Evolutionary conservation across 306 rosid species (phyloP).

Genomic region (Corylus avellana): DNA sequence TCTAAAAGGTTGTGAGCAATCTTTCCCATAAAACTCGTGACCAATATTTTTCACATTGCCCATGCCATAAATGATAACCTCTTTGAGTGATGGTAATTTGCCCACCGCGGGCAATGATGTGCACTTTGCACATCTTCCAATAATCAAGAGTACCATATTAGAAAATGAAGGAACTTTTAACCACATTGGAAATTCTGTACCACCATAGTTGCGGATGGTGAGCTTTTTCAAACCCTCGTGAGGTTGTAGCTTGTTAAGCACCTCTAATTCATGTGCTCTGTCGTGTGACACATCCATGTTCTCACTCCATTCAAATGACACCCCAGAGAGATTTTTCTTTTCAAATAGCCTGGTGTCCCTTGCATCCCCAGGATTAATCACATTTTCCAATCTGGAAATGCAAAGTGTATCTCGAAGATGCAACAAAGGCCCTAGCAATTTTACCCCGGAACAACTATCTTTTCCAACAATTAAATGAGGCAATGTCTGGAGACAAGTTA

Average conservation of each 20-base stretch:
- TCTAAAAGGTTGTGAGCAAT: background rate
- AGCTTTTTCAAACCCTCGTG: background rate
- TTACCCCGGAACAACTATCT: no score
- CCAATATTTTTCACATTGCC: background rate
- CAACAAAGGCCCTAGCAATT: no score
- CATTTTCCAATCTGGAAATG: no score
- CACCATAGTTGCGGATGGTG: background rate
- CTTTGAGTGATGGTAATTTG: background rate
- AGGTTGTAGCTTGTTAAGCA: constrained; percentile 4
- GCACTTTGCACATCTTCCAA: background rate
- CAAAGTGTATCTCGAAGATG: no score
- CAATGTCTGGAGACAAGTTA: no score
- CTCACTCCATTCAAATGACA: background rate
- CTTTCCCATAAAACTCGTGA: constrained; percentile 2
- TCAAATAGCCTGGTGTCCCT: no score
- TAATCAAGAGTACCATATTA: background rate
- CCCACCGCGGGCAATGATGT: background rate
- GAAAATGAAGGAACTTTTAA: background rate
- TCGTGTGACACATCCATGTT: no score
- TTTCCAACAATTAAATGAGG: no score
- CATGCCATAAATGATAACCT: background rate
- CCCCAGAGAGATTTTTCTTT: no score
- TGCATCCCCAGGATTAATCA: no score
- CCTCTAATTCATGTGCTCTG: background rate
- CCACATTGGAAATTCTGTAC: background rate